Evolutionary conservation across 23 red algal species (phyloP), one percentile per base, ranked within the genome.

Genomic region (Gracilaria gracilis): DNA sequence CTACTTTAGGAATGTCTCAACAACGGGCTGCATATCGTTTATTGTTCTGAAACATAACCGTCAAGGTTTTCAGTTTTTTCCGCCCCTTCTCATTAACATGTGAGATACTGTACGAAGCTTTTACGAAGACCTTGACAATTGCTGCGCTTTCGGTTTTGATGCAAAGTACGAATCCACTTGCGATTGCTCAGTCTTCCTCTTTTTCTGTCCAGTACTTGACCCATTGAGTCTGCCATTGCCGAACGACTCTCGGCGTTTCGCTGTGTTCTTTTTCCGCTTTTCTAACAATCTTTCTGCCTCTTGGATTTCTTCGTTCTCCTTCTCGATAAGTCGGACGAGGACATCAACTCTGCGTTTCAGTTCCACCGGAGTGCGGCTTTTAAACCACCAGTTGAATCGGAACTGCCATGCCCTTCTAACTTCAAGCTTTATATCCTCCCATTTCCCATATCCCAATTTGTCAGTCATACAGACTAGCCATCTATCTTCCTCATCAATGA

Each of bases 331-430:
- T 19, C 97, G 94, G 14, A 99, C 82, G 7, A 99, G 86, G 34
- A 88, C 75, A 35, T 99, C 97, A 25, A 99, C 91, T 47, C 97
- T 83, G 25, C 97, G 94, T 67, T 95, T 94, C 47, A 99, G 85
- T 85, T 99, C 97, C 19, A 90, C 27, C 17, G 97, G 87, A 8
- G 97, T 96, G 39, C 97, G 89, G 19, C 91, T 95, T 81, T 99
- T 99, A 79, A 99, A 91, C 79, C 80, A 96, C 97, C 97, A 99
- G 62, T 99, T 94, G 75, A 96, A 99, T 17, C 97, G 94, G 57
- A 99, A 99, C 65, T 95, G 94, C 91, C 87, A 95, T 15, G 89
- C 88, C 36, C 85, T 85, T 48, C 97, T 83, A 20, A 94, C 92
- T 83, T 99, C 97, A 17, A 93, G 85, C 57, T 96, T 96, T 53